phyloP scores from a whole-genome alignment of 345 rosid genomes.

The Salix dunnii region DNA sequence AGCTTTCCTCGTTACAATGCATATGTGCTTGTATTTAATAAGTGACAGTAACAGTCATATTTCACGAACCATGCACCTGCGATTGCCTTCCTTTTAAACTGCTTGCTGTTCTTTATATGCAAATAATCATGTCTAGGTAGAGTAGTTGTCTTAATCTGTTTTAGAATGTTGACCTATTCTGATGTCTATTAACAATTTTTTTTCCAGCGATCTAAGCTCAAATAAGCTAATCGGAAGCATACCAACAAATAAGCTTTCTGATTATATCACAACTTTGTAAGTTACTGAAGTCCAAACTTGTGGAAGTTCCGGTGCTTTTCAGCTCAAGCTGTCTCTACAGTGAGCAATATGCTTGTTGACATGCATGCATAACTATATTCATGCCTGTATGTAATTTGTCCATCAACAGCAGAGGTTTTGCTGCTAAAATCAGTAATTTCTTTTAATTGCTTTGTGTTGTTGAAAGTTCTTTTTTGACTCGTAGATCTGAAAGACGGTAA shows the following conservation, averaged over 20 bases:
- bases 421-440: too few species aligned
- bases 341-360: too few species aligned
- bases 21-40: neutral
- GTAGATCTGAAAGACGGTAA: too few species aligned
- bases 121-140: too few species aligned
- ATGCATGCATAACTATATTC: too few species aligned
- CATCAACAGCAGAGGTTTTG: too few species aligned
- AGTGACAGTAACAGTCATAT: neutral
- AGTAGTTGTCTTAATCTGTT: neutral
- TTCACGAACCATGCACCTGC: too few species aligned
- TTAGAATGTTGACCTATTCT: neutral
- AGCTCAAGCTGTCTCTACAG: neutral
- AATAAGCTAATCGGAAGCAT: constrained; percentile 44
- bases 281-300: neutral
- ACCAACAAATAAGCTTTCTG: constrained; percentile 45
- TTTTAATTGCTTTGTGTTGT: too few species aligned
- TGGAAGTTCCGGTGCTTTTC: neutral
- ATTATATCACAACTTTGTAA: constrained; percentile 43
- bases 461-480: too few species aligned
- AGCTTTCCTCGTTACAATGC: neutral
- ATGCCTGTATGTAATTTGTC: too few species aligned
- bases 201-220: constrained; percentile 45
- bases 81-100: too few species aligned
- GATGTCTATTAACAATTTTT: constrained; percentile 6
- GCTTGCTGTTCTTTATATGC: too few species aligned